Evolutionary conservation across 768 basidiomycete species (phyloP).

Genomic region (Lactarius sanguifluus): DNA sequence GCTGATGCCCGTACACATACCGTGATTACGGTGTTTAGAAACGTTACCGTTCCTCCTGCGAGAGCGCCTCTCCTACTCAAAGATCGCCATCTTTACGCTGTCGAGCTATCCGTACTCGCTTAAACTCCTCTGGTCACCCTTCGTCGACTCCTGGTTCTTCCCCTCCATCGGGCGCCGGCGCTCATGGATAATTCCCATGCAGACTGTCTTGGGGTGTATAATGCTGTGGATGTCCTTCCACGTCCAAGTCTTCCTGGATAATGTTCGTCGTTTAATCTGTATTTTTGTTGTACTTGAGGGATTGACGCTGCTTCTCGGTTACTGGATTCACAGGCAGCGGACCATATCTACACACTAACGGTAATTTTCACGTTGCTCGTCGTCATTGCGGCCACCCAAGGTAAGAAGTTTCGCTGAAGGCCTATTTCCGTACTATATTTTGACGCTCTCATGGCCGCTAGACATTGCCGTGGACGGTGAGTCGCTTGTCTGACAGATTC

Average conservation of each 20-base stretch:
- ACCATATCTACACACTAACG: conserved; percentile 78
- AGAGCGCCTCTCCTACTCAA: conserved; percentile 94
- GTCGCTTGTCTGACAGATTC: conserved; percentile 34
- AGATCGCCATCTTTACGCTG: conserved; percentile 90
- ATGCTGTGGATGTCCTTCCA: conserved; percentile 78
- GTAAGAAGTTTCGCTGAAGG: conserved; percentile 41
- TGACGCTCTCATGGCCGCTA: conserved; percentile 36
- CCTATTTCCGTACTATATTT: conserved; percentile 26
- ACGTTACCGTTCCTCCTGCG: conserved; percentile 96
- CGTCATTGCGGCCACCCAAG: conserved; percentile 97
- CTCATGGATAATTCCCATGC: conserved; percentile 99
- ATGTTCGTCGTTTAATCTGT: conserved; percentile 48
- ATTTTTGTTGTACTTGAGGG: not conserved
- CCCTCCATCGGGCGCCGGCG: conserved; percentile 85
- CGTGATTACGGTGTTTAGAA: conserved; percentile 45
- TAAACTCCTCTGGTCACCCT: conserved; percentile 95
- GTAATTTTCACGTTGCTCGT: conserved; percentile 88
- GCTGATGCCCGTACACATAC: not conserved
- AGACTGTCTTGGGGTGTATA: conserved; percentile 79
- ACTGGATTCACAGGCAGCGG: conserved; percentile 58
- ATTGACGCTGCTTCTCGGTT: not conserved
- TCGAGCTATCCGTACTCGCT: conserved; percentile 94
- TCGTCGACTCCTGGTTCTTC: conserved; percentile 89
- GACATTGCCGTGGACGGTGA: conserved; percentile 97
- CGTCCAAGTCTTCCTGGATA: conserved; percentile 71